phyloP scores from a whole-genome alignment of 345 rosid species.

The Boechera retrofracta region DNA sequence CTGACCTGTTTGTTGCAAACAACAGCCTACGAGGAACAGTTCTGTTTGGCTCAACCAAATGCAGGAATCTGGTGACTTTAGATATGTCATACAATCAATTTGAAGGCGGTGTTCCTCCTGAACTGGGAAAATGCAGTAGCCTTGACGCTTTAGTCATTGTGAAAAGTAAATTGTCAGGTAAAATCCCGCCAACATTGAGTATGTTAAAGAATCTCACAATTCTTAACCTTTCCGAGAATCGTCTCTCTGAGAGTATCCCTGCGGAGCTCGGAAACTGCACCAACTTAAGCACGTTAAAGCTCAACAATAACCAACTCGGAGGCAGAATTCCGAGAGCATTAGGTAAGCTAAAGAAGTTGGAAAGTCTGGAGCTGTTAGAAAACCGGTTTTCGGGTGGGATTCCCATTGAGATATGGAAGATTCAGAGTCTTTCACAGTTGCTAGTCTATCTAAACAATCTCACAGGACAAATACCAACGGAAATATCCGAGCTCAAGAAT shows the following conservation, averaged over 20 bases:
- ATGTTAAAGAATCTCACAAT: slow-evolving; percentile 51
- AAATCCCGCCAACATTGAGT: slow-evolving; percentile 71
- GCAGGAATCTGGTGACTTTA: slow-evolving; percentile 52
- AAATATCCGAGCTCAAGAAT: slow-evolving; percentile 62
- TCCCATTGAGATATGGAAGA: slow-evolving; percentile 71
- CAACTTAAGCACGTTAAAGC: slow-evolving; percentile 50
- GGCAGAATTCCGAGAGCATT: slow-evolving; percentile 65
- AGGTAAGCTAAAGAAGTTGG: slow-evolving; percentile 56
- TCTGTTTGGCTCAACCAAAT: slow-evolving; percentile 53
- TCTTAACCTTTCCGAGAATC: slow-evolving; percentile 69
- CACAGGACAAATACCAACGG: slow-evolving; percentile 63
- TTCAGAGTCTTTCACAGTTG: slow-evolving; percentile 56
- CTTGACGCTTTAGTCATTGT: slow-evolving; percentile 52
- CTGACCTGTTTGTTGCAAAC: slow-evolving; percentile 46
- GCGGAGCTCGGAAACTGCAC: slow-evolving; percentile 66
- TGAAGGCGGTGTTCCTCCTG: slow-evolving; percentile 60
- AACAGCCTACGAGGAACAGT: slow-evolving; percentile 65
- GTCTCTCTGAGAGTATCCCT: slow-evolving; percentile 67
- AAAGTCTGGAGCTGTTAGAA: slow-evolving; percentile 61
- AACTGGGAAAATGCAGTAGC: slow-evolving; percentile 65
- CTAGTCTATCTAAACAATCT: slow-evolving; percentile 65
- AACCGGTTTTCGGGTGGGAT: slow-evolving; percentile 69
- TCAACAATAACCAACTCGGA: slow-evolving; percentile 58
- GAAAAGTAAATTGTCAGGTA: slow-evolving; percentile 54
- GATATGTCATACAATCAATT: slow-evolving; percentile 64